Evolutionary conservation across 495 filamentous ascomycete species (phyloP).

Genomic region (Rusavskia elegans): DNA sequence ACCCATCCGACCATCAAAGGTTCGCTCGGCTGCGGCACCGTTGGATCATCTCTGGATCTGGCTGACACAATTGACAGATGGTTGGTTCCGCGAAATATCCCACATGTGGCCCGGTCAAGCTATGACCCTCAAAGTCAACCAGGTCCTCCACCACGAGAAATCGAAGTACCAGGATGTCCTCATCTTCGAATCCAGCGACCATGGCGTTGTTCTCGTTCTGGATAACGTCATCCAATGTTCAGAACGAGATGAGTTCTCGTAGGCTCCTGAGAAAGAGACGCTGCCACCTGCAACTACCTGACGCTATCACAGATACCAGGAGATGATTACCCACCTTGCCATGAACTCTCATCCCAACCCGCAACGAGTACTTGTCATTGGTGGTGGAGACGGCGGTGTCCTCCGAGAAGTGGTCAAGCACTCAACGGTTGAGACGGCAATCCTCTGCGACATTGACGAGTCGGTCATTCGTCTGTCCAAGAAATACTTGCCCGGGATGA

Average conservation of each 20-base stretch:
- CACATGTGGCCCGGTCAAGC: constrained; percentile 98
- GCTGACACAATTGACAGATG: constrained; percentile 43
- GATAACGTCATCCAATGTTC: constrained; percentile 99
- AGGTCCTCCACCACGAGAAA: constrained; percentile 97
- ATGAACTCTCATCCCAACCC: constrained; percentile 98
- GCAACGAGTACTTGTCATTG: constrained; percentile 95
- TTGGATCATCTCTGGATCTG: background rate
- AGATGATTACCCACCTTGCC: constrained; percentile 99
- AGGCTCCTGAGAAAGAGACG: constrained; percentile 1
- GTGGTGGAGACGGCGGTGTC: constrained; percentile 92
- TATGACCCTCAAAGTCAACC: constrained; percentile 96
- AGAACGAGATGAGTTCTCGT: constrained; percentile 94
- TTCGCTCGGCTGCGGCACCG: constrained; percentile 7
- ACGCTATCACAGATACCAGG: constrained; percentile 55
- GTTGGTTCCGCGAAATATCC: constrained; percentile 98
- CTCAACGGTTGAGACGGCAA: constrained; percentile 79
- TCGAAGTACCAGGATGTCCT: constrained; percentile 97
- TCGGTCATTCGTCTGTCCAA: constrained; percentile 97
- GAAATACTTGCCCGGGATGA: constrained; percentile 93
- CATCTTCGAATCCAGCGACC: constrained; percentile 92
- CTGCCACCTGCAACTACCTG: background rate
- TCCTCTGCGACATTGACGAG: constrained; percentile 98
- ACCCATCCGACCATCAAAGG: constrained; percentile 46
- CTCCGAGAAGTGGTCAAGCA: constrained; percentile 98
- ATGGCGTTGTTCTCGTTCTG: constrained; percentile 91